phyloP scores from a whole-genome alignment of 192 early-diverging fungal species.

The Linnemannia zychae region DNA sequence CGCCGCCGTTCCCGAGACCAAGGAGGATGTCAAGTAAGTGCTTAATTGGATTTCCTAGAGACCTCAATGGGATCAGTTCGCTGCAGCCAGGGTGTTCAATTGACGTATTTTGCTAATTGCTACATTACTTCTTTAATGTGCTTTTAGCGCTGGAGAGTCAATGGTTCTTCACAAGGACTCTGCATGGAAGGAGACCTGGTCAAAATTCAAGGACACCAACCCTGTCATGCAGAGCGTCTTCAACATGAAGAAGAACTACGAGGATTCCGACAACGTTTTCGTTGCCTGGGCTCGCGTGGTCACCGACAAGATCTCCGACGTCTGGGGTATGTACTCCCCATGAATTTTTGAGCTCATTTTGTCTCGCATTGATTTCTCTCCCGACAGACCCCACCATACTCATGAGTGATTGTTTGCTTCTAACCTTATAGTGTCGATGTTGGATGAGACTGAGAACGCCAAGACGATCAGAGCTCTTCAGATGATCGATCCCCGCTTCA shows the following conservation, averaged over 20 bases:
- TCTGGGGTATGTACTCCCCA: slow-evolving; percentile 67
- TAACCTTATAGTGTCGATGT: slow-evolving; percentile 69
- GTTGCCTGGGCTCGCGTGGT: slow-evolving; percentile 80
- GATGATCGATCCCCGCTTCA: slow-evolving; percentile 89
- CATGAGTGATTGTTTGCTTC: not conserved
- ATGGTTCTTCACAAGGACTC: slow-evolving; percentile 91
- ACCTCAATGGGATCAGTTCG: not conserved
- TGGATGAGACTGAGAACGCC: slow-evolving; percentile 95
- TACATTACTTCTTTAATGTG: not conserved
- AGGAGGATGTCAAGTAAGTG: slow-evolving; percentile 47
- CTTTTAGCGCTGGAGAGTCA: slow-evolving; percentile 73
- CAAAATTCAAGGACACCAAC: slow-evolving; percentile 90
- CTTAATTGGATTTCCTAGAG: not conserved
- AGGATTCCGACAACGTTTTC: slow-evolving; percentile 92
- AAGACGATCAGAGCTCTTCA: slow-evolving; percentile 88
- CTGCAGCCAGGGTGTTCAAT: not conserved
- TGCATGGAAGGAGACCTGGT: slow-evolving; percentile 92
- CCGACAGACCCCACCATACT: not conserved
- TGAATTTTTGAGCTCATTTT: slow-evolving; percentile 1
- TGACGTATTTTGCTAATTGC: not conserved
- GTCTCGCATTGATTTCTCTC: not conserved
- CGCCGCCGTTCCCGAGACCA: slow-evolving; percentile 48
- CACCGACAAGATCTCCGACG: slow-evolving; percentile 82
- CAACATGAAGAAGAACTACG: slow-evolving; percentile 80
- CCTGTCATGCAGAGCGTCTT: slow-evolving; percentile 87